Percentiles rank a stretch among this genome's conserved stretches.
Conservation (phyloP, 805 yeast genomes). For the Lipomyces orientalis region DNA sequence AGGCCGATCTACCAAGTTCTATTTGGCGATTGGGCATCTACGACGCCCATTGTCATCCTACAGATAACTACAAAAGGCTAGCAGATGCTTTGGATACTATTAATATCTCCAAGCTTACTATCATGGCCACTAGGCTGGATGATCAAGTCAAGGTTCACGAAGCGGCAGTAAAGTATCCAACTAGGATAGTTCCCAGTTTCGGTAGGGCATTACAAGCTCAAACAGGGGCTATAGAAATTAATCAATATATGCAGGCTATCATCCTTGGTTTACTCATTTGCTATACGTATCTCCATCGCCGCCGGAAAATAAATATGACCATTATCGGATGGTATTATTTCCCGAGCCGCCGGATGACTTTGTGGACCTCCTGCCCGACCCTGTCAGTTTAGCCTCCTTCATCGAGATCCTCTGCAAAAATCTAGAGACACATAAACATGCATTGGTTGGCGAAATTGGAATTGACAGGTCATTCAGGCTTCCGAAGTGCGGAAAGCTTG, state of each 20-base stretch:
- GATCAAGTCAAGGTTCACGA: constrained; percentile 46
- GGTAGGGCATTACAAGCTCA: constrained; percentile 32
- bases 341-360: constrained; percentile 49
- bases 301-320: constrained; percentile 51
- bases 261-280: constrained; percentile 89
- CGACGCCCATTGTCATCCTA: constrained; percentile 52
- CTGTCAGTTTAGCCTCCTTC: constrained; percentile 53
- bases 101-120: constrained; percentile 38
- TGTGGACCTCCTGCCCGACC: constrained; percentile 63
- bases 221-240: neutral
- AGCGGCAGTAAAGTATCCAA: constrained; percentile 40
- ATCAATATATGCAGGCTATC: constrained; percentile 61
- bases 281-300: constrained; percentile 49
- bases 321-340: constrained; percentile 61
- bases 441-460: constrained; percentile 88
- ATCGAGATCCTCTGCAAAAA: constrained; percentile 46
- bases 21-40: constrained; percentile 26
- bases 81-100: constrained; percentile 25
- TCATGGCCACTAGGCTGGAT: constrained; percentile 48
- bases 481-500: constrained; percentile 57
- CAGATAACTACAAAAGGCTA: constrained; percentile 43
- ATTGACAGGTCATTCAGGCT: constrained; percentile 76
- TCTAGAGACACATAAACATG: constrained; percentile 44
- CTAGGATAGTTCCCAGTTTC: constrained; percentile 47
- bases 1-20: neutral